These are phyloP conservation scores for Viola pubescens DNA, from an alignment of 441 rosid genomes.

Conservation along the genomic window DNA sequence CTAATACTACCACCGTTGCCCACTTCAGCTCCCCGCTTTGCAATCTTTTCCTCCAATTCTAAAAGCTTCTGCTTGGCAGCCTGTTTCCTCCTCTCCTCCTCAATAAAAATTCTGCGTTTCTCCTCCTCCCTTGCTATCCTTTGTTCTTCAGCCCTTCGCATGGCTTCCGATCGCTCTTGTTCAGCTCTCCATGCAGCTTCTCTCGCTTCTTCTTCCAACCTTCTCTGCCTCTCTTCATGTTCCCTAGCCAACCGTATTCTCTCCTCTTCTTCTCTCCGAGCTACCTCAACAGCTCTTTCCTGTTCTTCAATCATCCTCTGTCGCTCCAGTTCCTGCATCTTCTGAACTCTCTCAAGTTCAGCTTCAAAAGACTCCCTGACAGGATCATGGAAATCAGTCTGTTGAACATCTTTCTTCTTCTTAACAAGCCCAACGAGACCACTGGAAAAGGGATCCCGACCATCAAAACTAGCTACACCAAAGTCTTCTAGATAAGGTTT, in stretches of 20 bases:
- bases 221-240: constrained; percentile 62
- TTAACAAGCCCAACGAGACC: constrained; percentile 63
- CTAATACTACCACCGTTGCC: constrained; percentile 35
- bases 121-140: constrained; percentile 90
- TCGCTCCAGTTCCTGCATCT: constrained; percentile 88
- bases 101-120: constrained; percentile 60
- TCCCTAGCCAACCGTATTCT: constrained; percentile 63
- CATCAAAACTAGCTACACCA: constrained; percentile 55
- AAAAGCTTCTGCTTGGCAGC: constrained; percentile 93
- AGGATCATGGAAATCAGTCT: constrained; percentile 84
- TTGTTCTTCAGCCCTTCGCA: constrained; percentile 69
- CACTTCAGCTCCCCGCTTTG: constrained; percentile 70
- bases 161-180: constrained; percentile 68
- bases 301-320: constrained; percentile 67
- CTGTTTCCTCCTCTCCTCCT: constrained; percentile 94
- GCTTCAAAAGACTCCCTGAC: constrained; percentile 97
- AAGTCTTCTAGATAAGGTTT: constrained; percentile 64
- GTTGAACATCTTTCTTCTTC: constrained; percentile 73
- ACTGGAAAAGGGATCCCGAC: constrained; percentile 56
- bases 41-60: constrained; percentile 88
- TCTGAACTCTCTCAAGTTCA: constrained; percentile 95
- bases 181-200: constrained; percentile 88
- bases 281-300: constrained; percentile 73
- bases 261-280: constrained; percentile 86
- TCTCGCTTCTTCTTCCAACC: constrained; percentile 79